A percentile compares a stretch with the other conserved stretches of the same genome.
phyloP scores from a whole-genome alignment of 2,329 filamentous ascomycete genomes.

The Colletotrichum tropicicola region DNA sequence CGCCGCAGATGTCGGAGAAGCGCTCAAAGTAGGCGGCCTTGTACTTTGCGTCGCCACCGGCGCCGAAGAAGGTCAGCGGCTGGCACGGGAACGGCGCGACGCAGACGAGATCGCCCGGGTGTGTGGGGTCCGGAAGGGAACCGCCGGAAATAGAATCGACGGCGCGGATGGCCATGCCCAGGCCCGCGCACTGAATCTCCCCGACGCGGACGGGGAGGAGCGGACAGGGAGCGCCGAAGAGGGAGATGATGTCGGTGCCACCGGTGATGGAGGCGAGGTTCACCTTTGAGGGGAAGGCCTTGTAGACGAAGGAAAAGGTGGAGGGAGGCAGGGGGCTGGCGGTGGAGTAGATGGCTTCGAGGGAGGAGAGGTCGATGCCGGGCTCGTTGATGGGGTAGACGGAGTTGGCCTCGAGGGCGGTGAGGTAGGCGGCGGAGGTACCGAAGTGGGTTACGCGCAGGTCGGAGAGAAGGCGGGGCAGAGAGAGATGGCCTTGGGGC shows the following conservation, averaged over 20 bases:
- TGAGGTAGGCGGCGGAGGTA: conserved; percentile 93
- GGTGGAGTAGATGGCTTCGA: conserved; percentile 92
- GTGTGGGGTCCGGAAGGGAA: conserved; percentile 61
- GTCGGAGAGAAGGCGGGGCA: conserved; percentile 83
- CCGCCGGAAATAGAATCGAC: conserved; percentile 67
- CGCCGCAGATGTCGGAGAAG: conserved; percentile 63
- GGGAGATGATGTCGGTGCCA: conserved; percentile 94
- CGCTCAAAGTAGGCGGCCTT: conserved; percentile 86
- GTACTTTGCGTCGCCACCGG: conserved; percentile 79
- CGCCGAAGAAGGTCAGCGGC: conserved; percentile 88
- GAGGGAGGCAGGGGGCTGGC: conserved; percentile 92
- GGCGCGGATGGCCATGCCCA: conserved; percentile 80
- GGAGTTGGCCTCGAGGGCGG: conserved; percentile 83
- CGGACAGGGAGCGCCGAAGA: conserved; percentile 88
- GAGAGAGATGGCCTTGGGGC: conserved; percentile 79
- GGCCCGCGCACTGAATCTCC: conserved; percentile 80
- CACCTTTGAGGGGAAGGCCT: conserved; percentile 79
- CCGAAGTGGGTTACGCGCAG: conserved; percentile 91
- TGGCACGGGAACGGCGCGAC: conserved; percentile 88
- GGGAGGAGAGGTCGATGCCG: conserved; percentile 65
- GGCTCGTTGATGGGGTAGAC: conserved; percentile 66
- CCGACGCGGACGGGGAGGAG: conserved; percentile 77
- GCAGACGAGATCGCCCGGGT: conserved; percentile 90
- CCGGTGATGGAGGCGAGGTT: conserved; percentile 95
- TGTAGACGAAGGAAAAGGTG: conserved; percentile 91